These are phyloP conservation scores for Tetrapisispora taiwanensis DNA, from an alignment of 805 yeast genomes.

Conservation along the genomic window DNA sequence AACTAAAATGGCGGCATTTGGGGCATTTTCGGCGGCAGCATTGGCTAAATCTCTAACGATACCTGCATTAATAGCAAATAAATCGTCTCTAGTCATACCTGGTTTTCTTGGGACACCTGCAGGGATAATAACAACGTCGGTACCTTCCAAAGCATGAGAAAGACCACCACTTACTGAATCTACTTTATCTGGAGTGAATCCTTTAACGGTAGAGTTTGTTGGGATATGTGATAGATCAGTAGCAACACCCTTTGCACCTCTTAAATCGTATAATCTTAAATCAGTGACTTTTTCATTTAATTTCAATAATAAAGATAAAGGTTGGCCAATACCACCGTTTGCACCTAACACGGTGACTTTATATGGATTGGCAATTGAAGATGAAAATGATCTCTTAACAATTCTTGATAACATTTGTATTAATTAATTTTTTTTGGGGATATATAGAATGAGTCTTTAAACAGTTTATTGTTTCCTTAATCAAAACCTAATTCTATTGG, in stretches of 20 bases:
- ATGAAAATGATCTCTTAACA: constrained; percentile 56
- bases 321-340: constrained; percentile 94
- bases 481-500: too few species aligned
- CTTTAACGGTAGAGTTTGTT: constrained; percentile 80
- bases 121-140: constrained; percentile 80
- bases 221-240: constrained; percentile 92
- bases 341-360: constrained; percentile 78
- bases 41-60: constrained; percentile 88
- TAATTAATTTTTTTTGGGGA: background rate
- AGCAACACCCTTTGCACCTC: constrained; percentile 94
- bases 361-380: constrained; percentile 56
- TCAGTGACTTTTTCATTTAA: constrained; percentile 81
- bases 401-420: constrained; percentile 45
- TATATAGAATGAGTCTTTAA: too few species aligned
- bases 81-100: constrained; percentile 97
- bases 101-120: constrained; percentile 99
- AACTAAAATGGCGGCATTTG: constrained; percentile 72
- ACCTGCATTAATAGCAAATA: constrained; percentile 92
- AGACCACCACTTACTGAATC: constrained; percentile 37
- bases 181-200: constrained; percentile 78
- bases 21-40: constrained; percentile 71
- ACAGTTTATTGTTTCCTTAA: too few species aligned
- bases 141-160: constrained; percentile 57
- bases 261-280: constrained; percentile 77
- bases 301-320: constrained; percentile 72